phyloP scores from a whole-genome alignment of 331 rosid species.

The Dryas integrifolia region DNA sequence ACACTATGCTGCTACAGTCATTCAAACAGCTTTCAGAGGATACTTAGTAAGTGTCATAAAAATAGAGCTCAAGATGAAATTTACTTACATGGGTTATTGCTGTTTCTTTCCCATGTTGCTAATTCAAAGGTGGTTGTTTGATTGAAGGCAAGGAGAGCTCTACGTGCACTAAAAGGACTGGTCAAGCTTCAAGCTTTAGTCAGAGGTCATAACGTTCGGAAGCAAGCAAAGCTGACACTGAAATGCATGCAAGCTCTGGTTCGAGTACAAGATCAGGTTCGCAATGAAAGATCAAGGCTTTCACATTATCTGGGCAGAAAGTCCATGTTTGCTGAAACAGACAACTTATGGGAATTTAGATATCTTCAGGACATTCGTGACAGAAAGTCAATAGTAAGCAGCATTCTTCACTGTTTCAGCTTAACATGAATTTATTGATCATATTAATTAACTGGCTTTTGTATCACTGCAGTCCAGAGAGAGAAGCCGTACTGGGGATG shows the following conservation, averaged over 20 bases:
- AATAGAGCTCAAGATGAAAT: neutral
- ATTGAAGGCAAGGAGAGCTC: conserved; percentile 35
- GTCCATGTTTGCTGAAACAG: conserved; percentile 26
- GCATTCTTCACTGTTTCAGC: neutral
- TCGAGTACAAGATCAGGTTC: conserved; percentile 33
- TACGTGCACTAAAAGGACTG: conserved; percentile 31
- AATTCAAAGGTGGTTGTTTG: neutral
- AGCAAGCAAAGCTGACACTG: conserved; percentile 29
- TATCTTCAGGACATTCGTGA: conserved; percentile 23
- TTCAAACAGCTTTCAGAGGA: conserved; percentile 47
- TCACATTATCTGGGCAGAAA: conserved; percentile 27
- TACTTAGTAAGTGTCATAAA: conserved; percentile 32
- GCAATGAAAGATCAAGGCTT: conserved; percentile 34
- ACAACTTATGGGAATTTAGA: conserved; percentile 17
- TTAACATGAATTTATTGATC: neutral
- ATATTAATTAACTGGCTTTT: neutral
- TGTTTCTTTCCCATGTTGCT: neutral
- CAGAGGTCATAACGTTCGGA: conserved; percentile 33
- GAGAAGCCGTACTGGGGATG: neutral
- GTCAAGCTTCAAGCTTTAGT: conserved; percentile 40
- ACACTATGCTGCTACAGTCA: conserved; percentile 27
- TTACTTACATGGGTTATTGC: neutral
- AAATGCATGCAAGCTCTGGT: conserved; percentile 37
- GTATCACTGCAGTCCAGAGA: conserved; percentile 21
- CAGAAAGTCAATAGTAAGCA: conserved; percentile 25